These are phyloP conservation scores for Picea engelmannii DNA, from an alignment of 83 land plant genomes.

Conservation along the genomic window DNA sequence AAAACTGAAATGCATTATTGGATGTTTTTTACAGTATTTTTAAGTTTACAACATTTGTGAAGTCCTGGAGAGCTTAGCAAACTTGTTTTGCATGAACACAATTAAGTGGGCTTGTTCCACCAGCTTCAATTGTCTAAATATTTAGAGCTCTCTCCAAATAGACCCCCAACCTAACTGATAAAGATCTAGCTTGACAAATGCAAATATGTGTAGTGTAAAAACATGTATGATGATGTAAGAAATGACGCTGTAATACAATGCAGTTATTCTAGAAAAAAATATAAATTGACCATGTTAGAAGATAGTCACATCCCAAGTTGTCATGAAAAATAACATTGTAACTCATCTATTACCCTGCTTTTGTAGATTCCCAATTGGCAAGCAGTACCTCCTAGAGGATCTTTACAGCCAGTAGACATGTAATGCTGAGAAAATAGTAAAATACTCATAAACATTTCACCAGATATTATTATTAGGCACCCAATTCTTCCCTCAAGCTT, in stretches of 20 bases:
- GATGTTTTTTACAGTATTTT: neutral
- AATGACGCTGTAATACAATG: neutral
- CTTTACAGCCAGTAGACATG: too few species aligned
- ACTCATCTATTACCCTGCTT: neutral
- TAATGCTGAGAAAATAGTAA: too few species aligned
- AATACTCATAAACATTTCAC: too few species aligned
- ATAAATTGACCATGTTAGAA: neutral
- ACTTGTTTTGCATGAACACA: neutral
- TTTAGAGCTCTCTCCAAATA: neutral
- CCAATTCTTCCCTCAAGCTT: too few species aligned
- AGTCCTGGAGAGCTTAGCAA: neutral
- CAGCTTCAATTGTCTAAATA: conserved; percentile 2
- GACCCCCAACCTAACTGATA: neutral
- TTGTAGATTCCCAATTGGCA: neutral
- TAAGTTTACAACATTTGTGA: neutral
- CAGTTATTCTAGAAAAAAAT: neutral
- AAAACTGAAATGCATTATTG: neutral
- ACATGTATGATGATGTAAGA: neutral
- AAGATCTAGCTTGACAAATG: neutral
- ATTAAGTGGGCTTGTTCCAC: neutral
- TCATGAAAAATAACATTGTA: too few species aligned
- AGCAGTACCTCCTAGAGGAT: too few species aligned
- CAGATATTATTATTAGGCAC: too few species aligned
- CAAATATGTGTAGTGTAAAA: neutral
- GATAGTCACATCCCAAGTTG: neutral